A percentile compares a stretch with the other conserved stretches of the same genome.
These are phyloP conservation scores for Jatropha curcas DNA, from an alignment of 345 rosid species.

Conservation along the genomic window DNA sequence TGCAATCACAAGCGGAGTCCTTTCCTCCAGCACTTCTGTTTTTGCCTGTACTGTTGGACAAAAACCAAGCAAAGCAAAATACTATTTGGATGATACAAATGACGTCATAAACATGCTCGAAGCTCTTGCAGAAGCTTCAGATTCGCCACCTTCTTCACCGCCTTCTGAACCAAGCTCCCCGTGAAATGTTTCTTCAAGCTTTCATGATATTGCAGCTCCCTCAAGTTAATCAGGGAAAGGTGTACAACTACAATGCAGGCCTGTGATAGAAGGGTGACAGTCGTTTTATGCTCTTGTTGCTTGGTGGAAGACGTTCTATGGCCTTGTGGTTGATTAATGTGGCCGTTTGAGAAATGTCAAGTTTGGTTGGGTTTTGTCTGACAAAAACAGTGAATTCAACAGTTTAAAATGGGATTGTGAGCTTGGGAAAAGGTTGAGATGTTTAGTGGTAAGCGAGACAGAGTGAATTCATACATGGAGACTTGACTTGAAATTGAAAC, in stretches of 20 bases:
- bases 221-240: slow-evolving; percentile 7
- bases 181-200: slow-evolving; percentile 16
- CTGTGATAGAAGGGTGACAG: slow-evolving; percentile 20
- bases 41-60: slow-evolving; percentile 95
- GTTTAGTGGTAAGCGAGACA: not conserved
- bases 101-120: slow-evolving; percentile 62
- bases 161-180: slow-evolving; percentile 34
- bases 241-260: slow-evolving; percentile 14
- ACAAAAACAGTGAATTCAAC: not conserved
- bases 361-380: slow-evolving; percentile 14
- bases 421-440: not conserved
- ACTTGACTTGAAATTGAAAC: slow-evolving; percentile 17
- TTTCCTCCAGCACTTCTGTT: slow-evolving; percentile 45
- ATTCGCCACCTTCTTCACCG: slow-evolving; percentile 30
- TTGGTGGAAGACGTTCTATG: slow-evolving; percentile 1
- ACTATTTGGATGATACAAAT: slow-evolving; percentile 67
- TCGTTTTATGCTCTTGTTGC: slow-evolving; percentile 22
- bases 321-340: slow-evolving; percentile 11
- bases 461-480: slow-evolving; percentile 12
- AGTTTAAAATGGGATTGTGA: not conserved
- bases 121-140: slow-evolving; percentile 64
- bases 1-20: slow-evolving; percentile 36
- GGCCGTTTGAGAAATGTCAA: slow-evolving; percentile 20
- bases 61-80: slow-evolving; percentile 96
- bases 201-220: slow-evolving; percentile 8